Base-by-base conservation (phyloP, 2,329 filamentous ascomycete species). In the Phoma sp. region DNA sequence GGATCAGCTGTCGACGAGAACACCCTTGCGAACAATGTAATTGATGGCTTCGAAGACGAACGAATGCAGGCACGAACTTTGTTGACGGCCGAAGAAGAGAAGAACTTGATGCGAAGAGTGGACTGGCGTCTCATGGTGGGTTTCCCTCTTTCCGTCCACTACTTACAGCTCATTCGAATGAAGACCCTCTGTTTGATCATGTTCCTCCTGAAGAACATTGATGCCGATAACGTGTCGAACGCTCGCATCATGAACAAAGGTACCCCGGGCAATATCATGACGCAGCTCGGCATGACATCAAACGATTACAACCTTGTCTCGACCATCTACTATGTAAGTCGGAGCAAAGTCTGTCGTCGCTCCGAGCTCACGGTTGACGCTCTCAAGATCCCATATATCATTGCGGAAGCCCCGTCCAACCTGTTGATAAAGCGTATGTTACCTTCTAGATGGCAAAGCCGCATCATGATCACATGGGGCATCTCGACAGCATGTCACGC, bases 11-110 rank as follows among this genome's bases (percentile, higher is more conserved):
- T 49, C 6, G 33, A 52, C 13, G 47, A 55, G 12, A 22, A 32
- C n/a, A 37, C 32, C 1, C 7, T 36, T 2, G 40, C 46, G 12
- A n/a, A 35, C 15, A 19, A 47, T 10, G 13, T 5, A 5, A 60
- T 62, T 31, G 35, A 57, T 8, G 59, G 59, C n/a, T 62, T 59
- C 27, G 56, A 62, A 19, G 50, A 43, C 19, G 55, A 60, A 13
- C 43, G 56, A 13, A 60, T 62, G 59, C 53, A 46, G 10, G 59
- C 59, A 3, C 53, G 56, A n/a, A 55, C 59, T 17, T 44, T 62
- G 12, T 47, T 61, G 41, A 58, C 58, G 1, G 70, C 71, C 0
- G 76, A 74, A 4, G 79, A 81, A 54, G 79, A 81, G 56, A 80
- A 76, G 58, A 79, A 71, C 51, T 61, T 81, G 10, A 66, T 67